Conservation (phyloP, 805 yeast genomes). For the Saccharomycopsis guyanensis region DNA sequence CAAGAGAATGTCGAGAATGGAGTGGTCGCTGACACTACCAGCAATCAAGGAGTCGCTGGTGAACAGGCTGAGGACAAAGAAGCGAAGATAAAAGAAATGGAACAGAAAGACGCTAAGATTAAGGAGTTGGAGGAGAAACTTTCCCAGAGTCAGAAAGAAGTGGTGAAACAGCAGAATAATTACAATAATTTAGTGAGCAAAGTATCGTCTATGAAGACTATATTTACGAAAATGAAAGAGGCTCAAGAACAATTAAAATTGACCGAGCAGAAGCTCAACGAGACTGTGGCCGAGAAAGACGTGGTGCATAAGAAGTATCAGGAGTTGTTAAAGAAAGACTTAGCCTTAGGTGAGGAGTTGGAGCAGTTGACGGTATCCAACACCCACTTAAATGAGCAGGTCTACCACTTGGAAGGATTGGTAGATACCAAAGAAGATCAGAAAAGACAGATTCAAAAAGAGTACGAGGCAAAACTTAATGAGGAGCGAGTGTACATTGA, state of each 20-base stretch:
- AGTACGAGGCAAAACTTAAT: slow-evolving; percentile 26
- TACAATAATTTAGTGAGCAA: slow-evolving; percentile 56
- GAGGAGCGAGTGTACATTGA: slow-evolving; percentile 30
- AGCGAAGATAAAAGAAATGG: slow-evolving; percentile 15
- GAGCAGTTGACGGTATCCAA: slow-evolving; percentile 39
- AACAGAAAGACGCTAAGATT: slow-evolving; percentile 10
- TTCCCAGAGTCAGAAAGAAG: slow-evolving; percentile 38
- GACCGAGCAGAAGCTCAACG: slow-evolving; percentile 39
- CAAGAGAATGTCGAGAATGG: neutral
- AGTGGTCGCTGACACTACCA: neutral
- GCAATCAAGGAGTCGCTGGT: too few relatives aligned
- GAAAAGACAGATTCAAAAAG: neutral
- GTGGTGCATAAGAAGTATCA: slow-evolving; percentile 8
- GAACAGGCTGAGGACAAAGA: slow-evolving; percentile 22
- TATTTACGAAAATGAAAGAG: slow-evolving; percentile 67
- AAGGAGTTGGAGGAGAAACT: slow-evolving; percentile 25
- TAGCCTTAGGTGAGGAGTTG: slow-evolving; percentile 45
- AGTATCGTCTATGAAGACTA: slow-evolving; percentile 64
- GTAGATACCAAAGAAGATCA: neutral
- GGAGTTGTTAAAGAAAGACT: slow-evolving; percentile 25
- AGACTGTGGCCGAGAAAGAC: slow-evolving; percentile 31
- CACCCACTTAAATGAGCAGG: slow-evolving; percentile 21
- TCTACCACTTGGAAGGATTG: slow-evolving; percentile 18
- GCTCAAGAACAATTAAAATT: slow-evolving; percentile 55
- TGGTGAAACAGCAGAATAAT: slow-evolving; percentile 49